These are phyloP conservation scores for Eucalyptus erythrocorys DNA, from an alignment of 345 rosid genomes.

Conservation along the genomic window DNA sequence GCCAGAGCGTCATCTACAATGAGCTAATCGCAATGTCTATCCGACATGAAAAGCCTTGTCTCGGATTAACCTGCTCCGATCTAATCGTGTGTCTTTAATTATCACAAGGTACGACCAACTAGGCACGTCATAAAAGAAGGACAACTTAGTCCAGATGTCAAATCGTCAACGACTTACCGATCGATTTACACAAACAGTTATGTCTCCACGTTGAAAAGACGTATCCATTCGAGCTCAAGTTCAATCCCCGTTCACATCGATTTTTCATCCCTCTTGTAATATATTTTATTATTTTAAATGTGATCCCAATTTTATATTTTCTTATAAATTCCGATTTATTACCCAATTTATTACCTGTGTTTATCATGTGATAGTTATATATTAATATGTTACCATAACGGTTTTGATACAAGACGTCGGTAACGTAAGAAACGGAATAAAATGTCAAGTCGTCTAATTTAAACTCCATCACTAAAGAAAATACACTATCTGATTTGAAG, in stretches of 20 bases:
- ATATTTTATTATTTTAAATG: too few species aligned
- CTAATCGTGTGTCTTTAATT: neutral
- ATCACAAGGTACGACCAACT: neutral
- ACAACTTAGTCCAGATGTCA: neutral
- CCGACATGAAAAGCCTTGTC: neutral
- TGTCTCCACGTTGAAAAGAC: neutral
- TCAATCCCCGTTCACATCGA: neutral
- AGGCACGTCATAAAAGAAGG: neutral
- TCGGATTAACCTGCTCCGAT: neutral
- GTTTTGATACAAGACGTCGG: too few species aligned
- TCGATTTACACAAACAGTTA: neutral
- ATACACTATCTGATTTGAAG: too few species aligned
- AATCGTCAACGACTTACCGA: neutral
- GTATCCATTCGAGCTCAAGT: neutral
- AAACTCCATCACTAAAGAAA: too few species aligned
- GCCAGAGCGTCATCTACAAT: neutral
- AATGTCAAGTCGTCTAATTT: too few species aligned
- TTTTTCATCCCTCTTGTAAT: too few species aligned
- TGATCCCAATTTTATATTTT: too few species aligned
- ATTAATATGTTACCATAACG: too few species aligned
- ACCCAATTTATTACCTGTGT: too few species aligned
- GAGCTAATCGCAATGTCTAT: neutral
- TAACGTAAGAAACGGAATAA: too few species aligned
- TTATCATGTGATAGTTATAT: too few species aligned
- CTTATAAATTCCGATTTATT: too few species aligned